Conservation (phyloP, 805 yeast genomes). For the Candida anglica region DNA sequence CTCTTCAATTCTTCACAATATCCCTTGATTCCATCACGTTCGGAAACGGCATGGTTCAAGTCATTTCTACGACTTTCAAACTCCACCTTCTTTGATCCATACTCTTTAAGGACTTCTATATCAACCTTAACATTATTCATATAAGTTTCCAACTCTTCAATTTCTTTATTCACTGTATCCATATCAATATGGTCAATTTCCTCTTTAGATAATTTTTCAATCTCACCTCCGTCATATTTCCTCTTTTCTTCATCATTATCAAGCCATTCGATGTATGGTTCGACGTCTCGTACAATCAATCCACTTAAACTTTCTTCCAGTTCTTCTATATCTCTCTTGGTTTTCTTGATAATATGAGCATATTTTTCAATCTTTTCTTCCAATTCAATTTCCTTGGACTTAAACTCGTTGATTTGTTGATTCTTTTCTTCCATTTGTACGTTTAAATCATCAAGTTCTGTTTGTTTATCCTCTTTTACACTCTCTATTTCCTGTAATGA, state of each 20-base stretch:
- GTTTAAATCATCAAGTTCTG: conserved; percentile 32
- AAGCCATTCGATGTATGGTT: conserved; percentile 50
- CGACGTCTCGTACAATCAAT: conserved; percentile 52
- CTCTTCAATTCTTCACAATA: conserved; percentile 67
- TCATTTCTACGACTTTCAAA: conserved; percentile 60
- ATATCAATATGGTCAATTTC: conserved; percentile 48
- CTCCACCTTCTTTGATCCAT: conserved; percentile 63
- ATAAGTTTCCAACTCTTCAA: conserved; percentile 51
- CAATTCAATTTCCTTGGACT: conserved; percentile 64
- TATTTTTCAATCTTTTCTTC: conserved; percentile 60
- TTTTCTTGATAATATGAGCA: conserved; percentile 30
- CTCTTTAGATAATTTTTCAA: conserved; percentile 46
- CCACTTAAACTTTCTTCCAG: conserved; percentile 37
- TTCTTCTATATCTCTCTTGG: conserved; percentile 36
- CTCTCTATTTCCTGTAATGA: conserved; percentile 28
- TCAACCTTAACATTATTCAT: conserved; percentile 61
- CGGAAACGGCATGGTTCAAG: conserved; percentile 60
- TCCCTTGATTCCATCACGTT: conserved; percentile 61
- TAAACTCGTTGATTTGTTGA: conserved; percentile 49
- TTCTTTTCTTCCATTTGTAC: conserved; percentile 32
- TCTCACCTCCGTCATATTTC: conserved; percentile 28
- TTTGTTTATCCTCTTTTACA: conserved; percentile 35
- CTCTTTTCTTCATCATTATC: conserved; percentile 29
- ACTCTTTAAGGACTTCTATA: conserved; percentile 72
- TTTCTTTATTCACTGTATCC: conserved; percentile 45